Evolutionary conservation across 495 filamentous ascomycete species (phyloP).

Genomic region (Talaromyces adpressus): DNA sequence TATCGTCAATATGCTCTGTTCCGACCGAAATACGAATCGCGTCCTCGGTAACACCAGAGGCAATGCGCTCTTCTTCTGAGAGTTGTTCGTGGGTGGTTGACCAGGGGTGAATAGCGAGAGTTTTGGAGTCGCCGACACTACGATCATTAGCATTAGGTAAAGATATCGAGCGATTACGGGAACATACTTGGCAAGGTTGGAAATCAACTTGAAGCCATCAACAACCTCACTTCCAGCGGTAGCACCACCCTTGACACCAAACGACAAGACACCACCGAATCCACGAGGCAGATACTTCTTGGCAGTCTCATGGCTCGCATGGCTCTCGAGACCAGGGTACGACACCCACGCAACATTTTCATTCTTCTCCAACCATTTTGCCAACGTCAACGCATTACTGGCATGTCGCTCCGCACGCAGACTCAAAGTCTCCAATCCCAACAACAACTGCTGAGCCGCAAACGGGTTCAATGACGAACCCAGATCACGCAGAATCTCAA

Average conservation of each 20-base stretch:
- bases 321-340: conserved; percentile 82
- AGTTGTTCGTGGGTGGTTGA: conserved; percentile 95
- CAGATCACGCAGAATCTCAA: conserved; percentile 85
- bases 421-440: conserved; percentile 86
- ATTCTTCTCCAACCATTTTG: conserved; percentile 77
- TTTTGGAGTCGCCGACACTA: conserved; percentile 68
- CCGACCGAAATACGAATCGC: conserved; percentile 95
- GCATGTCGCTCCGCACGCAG: conserved; percentile 84
- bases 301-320: conserved; percentile 70
- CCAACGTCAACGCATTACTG: conserved; percentile 73
- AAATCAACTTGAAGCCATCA: conserved; percentile 91
- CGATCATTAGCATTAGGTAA: background rate
- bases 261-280: conserved; percentile 86
- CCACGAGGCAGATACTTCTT: conserved; percentile 88
- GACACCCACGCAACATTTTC: conserved; percentile 87
- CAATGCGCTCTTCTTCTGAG: conserved; percentile 69
- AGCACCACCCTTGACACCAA: conserved; percentile 87
- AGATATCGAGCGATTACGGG: background rate
- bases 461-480: conserved; percentile 86
- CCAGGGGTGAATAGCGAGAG: conserved; percentile 94
- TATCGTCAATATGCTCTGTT: conserved; percentile 96
- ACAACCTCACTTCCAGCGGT: conserved; percentile 78
- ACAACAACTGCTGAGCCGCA: conserved; percentile 85
- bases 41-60: conserved; percentile 85
- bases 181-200: conserved; percentile 76